phyloP scores from a whole-genome alignment of 768 basidiomycete genomes.

The Sarcomyxa edulis region DNA sequence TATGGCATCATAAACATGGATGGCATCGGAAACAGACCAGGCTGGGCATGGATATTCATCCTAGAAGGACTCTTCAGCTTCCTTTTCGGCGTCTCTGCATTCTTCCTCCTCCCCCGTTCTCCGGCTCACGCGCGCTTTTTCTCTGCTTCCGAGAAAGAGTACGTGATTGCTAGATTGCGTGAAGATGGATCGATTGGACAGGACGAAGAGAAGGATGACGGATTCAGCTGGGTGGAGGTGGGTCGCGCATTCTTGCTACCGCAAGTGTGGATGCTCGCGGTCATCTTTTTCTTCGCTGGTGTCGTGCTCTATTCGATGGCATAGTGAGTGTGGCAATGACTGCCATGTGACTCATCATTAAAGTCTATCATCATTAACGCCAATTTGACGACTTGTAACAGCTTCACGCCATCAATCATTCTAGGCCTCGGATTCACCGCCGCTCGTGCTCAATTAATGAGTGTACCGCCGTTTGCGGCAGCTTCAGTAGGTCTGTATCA shows the following conservation, averaged over 20 bases:
- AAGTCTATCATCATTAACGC: too few species aligned
- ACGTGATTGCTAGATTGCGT: slow-evolving; percentile 33
- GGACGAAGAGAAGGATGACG: slow-evolving; percentile 31
- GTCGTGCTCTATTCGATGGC: slow-evolving; percentile 40
- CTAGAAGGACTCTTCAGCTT: slow-evolving; percentile 64
- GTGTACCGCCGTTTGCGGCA: slow-evolving; percentile 49
- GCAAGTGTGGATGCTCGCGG: slow-evolving; percentile 47
- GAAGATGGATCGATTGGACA: slow-evolving; percentile 33
- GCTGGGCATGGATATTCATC: slow-evolving; percentile 71
- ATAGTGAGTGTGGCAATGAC: slow-evolving; percentile 40
- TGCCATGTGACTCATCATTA: neutral
- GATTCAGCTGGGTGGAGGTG: slow-evolving; percentile 57
- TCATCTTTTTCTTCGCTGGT: slow-evolving; percentile 53
- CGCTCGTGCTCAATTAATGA: slow-evolving; percentile 54
- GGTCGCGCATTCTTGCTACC: slow-evolving; percentile 39
- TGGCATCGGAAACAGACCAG: slow-evolving; percentile 44
- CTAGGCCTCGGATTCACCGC: slow-evolving; percentile 53
- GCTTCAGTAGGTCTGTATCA: slow-evolving; percentile 47
- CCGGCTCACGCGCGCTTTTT: slow-evolving; percentile 46
- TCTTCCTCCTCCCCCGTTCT: slow-evolving; percentile 41
- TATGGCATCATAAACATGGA: slow-evolving; percentile 62
- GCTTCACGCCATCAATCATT: slow-evolving; percentile 74
- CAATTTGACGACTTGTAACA: slow-evolving; percentile 14
- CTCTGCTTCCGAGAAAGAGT: slow-evolving; percentile 40
- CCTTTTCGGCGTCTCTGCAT: slow-evolving; percentile 46